These are phyloP conservation scores for Otatea glauca DNA, from an alignment of 176 grass and related monocot genomes.

Conservation along the genomic window DNA sequence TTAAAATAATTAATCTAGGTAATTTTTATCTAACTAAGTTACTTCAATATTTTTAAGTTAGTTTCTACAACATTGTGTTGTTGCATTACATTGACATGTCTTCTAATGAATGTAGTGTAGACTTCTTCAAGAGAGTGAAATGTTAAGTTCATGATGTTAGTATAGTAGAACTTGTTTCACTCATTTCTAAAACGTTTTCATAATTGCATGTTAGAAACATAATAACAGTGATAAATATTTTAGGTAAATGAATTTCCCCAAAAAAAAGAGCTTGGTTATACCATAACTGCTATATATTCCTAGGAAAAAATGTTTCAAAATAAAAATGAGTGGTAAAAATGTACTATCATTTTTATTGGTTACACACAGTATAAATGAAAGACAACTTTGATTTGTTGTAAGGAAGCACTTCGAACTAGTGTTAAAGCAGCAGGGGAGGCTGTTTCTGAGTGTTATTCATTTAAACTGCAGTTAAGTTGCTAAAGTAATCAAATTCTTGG, in stretches of 20 bases:
- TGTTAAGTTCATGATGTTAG: not conserved
- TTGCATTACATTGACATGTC: not conserved
- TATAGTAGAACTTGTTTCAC: not conserved
- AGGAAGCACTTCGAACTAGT: not conserved
- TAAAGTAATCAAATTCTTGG: conserved; percentile 37
- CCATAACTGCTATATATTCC: not conserved
- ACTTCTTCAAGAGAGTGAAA: not conserved
- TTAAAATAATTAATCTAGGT: conserved; percentile 26
- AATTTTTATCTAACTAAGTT: not conserved
- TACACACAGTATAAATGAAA: not conserved
- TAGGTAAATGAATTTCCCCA: not conserved
- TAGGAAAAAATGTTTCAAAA: not conserved
- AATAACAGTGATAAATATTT: not conserved
- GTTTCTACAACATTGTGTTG: not conserved
- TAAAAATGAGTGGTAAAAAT: not conserved
- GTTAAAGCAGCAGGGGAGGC: not conserved
- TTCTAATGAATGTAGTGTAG: not conserved
- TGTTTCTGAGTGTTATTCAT: not conserved
- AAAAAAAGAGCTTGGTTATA: not conserved
- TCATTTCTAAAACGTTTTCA: not conserved
- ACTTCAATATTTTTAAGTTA: not conserved
- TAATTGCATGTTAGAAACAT: not conserved
- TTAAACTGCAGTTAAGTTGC: conserved; percentile 46
- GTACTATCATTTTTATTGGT: not conserved
- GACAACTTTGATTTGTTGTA: not conserved